phyloP scores from a whole-genome alignment of 2,329 filamentous ascomycete species.

The Botryotinia convoluta region DNA sequence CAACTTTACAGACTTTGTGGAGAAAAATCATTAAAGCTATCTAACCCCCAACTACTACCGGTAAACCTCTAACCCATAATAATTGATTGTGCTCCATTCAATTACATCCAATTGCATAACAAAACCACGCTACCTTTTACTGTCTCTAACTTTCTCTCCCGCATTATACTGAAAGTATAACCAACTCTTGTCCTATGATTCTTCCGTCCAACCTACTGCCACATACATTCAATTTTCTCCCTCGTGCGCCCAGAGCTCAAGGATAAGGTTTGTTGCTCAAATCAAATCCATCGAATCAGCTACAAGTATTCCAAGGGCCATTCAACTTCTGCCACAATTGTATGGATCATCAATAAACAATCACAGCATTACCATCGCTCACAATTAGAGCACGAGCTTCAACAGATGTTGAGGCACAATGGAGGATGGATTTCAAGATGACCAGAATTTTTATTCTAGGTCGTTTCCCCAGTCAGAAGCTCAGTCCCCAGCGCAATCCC shows the following conservation, averaged over 20 bases:
- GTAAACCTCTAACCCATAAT: conserved; percentile 12
- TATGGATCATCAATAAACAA: conserved; percentile 21
- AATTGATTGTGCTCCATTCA: neutral
- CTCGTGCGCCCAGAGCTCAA: conserved; percentile 14
- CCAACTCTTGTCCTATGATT: conserved; percentile 5
- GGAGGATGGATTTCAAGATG: conserved; percentile 36
- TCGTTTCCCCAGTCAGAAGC: conserved; percentile 21
- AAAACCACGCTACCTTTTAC: neutral
- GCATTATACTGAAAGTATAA: conserved; percentile 8
- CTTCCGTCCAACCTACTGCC: conserved; percentile 5
- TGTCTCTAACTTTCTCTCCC: neutral
- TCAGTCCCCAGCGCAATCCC: conserved; percentile 14
- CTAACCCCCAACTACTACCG: neutral
- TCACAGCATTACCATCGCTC: conserved; percentile 17
- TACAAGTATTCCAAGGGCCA: conserved; percentile 11
- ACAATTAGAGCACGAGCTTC: conserved; percentile 16
- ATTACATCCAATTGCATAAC: conserved; percentile 13
- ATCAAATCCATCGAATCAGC: conserved; percentile 15
- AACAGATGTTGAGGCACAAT: conserved; percentile 37
- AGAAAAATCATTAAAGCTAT: conserved; percentile 1
- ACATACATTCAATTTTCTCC: conserved; percentile 5
- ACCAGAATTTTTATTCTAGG: conserved; percentile 39
- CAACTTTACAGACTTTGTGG: neutral
- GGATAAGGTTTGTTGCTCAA: conserved; percentile 18
- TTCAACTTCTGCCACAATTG: conserved; percentile 23